Evolutionary conservation across 1,139 yeast genomes (phyloP).

Genomic region (Blastobotrys malaysiensis): DNA sequence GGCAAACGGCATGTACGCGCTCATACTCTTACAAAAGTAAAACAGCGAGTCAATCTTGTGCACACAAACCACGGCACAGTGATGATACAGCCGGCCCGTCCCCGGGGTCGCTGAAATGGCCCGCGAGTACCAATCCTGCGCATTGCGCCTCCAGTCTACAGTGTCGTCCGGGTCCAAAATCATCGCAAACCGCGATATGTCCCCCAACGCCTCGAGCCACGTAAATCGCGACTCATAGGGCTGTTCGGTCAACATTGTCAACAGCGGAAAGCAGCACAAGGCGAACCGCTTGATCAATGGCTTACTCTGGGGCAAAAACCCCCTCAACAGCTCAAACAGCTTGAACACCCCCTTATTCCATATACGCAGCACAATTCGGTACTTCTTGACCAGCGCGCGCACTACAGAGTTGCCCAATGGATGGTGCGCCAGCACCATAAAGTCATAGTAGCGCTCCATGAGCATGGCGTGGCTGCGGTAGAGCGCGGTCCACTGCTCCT

Average conservation of each 20-base stretch:
- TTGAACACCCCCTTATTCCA: slow-evolving; percentile 33
- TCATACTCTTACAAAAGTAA: slow-evolving; percentile 30
- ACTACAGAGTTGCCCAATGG: slow-evolving; percentile 26
- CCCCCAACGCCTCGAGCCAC: slow-evolving; percentile 35
- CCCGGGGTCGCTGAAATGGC: slow-evolving; percentile 29
- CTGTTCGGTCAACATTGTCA: slow-evolving; percentile 30
- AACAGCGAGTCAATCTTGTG: slow-evolving; percentile 28
- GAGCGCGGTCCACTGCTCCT: slow-evolving; percentile 19
- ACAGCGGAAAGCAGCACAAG: slow-evolving; percentile 24
- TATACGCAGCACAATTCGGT: slow-evolving; percentile 30
- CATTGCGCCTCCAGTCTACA: slow-evolving; percentile 29
- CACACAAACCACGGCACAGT: slow-evolving; percentile 27
- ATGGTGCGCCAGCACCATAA: slow-evolving; percentile 26
- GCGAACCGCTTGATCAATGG: slow-evolving; percentile 27
- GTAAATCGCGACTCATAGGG: slow-evolving; percentile 28
- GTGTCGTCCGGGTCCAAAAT: slow-evolving; percentile 17
- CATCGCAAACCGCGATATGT: slow-evolving; percentile 30
- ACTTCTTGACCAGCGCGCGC: slow-evolving; percentile 25
- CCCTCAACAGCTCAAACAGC: slow-evolving; percentile 27
- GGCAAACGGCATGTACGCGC: slow-evolving; percentile 24
- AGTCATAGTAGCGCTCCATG: slow-evolving; percentile 28
- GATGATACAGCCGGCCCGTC: slow-evolving; percentile 32
- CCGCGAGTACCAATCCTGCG: slow-evolving; percentile 31
- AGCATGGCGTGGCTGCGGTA: slow-evolving; percentile 22
- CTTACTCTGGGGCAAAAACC: slow-evolving; percentile 22